phyloP scores from a whole-genome alignment of 1,139 yeast species.

The Taiozyma sp. region DNA sequence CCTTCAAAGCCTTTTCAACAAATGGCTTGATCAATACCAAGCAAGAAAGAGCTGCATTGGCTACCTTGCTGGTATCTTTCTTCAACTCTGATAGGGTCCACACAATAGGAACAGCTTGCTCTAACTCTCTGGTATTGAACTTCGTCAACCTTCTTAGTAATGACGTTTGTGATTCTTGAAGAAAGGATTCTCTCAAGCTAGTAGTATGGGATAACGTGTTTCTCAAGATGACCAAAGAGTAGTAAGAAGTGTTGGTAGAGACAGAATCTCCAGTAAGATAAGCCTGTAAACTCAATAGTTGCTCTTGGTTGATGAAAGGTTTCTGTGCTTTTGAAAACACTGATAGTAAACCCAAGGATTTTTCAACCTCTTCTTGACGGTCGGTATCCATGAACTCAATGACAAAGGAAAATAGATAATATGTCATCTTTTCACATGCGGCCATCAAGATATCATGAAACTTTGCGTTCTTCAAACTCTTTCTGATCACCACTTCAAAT shows the following conservation, averaged over 20 bases:
- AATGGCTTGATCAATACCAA: constrained; percentile 43
- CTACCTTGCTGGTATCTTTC: constrained; percentile 42
- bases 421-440: constrained; percentile 23
- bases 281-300: constrained; percentile 55
- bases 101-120: constrained; percentile 63
- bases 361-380: constrained; percentile 25
- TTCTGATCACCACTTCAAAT: constrained; percentile 33
- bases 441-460: constrained; percentile 18
- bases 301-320: constrained; percentile 53
- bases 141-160: constrained; percentile 52
- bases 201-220: constrained; percentile 38
- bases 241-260: constrained; percentile 35
- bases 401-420: constrained; percentile 24
- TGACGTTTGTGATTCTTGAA: constrained; percentile 43
- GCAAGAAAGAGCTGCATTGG: constrained; percentile 58
- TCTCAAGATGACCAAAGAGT: constrained; percentile 49
- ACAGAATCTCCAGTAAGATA: constrained; percentile 44
- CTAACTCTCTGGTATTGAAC: constrained; percentile 50
- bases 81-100: constrained; percentile 48
- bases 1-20: constrained; percentile 28
- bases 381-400: constrained; percentile 26
- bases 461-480: constrained; percentile 21
- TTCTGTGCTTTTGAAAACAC: constrained; percentile 46
- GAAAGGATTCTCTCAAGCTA: constrained; percentile 46
- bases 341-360: constrained; percentile 43